Evolutionary conservation across 2,329 filamentous ascomycete genomes (phyloP).

Genomic region (Rhinocladiella similis): DNA sequence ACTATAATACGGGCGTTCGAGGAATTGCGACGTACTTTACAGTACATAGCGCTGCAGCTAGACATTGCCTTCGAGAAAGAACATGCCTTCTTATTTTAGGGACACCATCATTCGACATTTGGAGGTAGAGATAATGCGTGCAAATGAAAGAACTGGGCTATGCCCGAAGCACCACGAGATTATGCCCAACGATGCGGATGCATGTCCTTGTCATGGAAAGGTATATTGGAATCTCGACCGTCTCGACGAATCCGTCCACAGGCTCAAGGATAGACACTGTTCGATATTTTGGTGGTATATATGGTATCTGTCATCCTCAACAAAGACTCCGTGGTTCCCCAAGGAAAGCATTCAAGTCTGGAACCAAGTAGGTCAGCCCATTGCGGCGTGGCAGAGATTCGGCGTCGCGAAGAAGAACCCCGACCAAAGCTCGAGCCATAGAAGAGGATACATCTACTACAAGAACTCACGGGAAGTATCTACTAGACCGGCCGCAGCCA

Average conservation of each 20-base stretch:
- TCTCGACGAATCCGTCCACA: constrained; percentile 2
- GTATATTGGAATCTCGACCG: background rate
- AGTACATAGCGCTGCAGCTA: no score
- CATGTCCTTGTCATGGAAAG: constrained; percentile 4
- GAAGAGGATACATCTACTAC: constrained; percentile 8
- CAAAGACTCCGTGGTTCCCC: background rate
- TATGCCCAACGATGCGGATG: background rate
- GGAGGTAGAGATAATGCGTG: no score
- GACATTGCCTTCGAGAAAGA: no score
- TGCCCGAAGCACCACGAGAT: no score
- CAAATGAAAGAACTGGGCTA: no score
- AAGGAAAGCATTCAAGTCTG: constrained; percentile 5
- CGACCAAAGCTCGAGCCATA: background rate
- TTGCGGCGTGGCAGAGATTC: constrained; percentile 7
- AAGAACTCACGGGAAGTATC: constrained; percentile 2
- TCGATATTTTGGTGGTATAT: background rate
- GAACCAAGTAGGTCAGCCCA: background rate
- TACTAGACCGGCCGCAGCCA: background rate
- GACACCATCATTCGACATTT: no score
- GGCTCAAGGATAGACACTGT: background rate
- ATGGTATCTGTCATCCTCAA: constrained; percentile 2
- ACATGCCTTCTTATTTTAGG: no score
- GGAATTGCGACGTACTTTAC: no score
- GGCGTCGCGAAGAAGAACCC: background rate
- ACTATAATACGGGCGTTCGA: no score